Evolutionary conservation across 2,329 filamentous ascomycete genomes (phyloP), one percentile per base, ranked within the genome.

Genomic region (Graphilbum sp.): DNA sequence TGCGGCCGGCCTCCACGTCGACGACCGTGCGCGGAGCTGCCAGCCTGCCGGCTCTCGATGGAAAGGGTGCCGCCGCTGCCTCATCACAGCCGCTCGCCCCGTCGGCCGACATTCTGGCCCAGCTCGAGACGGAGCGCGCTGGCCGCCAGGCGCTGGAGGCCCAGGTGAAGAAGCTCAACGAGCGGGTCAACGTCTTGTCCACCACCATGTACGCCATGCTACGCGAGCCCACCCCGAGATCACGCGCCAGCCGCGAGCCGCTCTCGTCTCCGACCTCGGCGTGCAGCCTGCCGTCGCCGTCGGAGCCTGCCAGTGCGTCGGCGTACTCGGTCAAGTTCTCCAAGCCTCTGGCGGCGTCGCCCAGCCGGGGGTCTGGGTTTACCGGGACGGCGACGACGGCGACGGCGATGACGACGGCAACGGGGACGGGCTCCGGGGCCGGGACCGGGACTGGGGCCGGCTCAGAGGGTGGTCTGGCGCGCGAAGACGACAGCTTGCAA

Each of bases 41-140:
- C 4, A 68, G 63, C 47, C 49, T 67, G 32, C 63, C 66, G 1
- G 51, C 54, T 4, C 41, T 66, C 5, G 48, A 55, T 4, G 55
- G 52, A 27, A 55, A 58, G 12, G 46, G 45, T 3, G 38, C 48
- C 7, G 37, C 25, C 16, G 58, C 58, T 2, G 49, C 54, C 15
- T 64, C 71, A 35, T 62, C 70, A 36, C n/a, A n/a, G n/a, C n/a
- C n/a, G n/a, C n/a, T n/a, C n/a, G n/a, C n/a, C n/a, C n/a, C n/a
- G n/a, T 69, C 69, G 43, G 58, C 58, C 7, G 62, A 59, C 2
- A 56, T 77, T 15, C 51, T 66, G 21, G 58, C 62, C 15, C 59
- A 76, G 39, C 58, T 78, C 20, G 61, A 73, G 40, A 60, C 62
- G 2, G 74, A 79, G 50, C 69, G 72, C 20, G 61, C 62, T 1